Conservation (phyloP, 768 basidiomycete species). For the Psilocybe tampanensis region DNA sequence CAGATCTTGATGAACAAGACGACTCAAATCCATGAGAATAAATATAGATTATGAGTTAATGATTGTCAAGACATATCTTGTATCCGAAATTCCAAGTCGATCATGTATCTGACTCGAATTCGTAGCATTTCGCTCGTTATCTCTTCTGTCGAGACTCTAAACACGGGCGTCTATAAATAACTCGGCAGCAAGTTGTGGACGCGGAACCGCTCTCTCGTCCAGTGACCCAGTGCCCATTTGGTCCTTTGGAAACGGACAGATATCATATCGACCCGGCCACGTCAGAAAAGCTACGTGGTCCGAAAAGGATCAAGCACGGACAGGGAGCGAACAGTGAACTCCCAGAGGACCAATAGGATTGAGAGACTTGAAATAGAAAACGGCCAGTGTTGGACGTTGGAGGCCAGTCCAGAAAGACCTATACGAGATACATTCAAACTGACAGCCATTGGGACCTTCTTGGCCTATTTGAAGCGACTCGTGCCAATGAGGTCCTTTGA, state of each 20-base stretch:
- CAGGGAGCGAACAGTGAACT: not conserved
- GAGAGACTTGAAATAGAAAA: not conserved
- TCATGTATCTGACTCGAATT: not conserved
- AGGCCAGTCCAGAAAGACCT: not conserved
- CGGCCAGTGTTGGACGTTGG: not conserved
- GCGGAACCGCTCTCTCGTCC: not conserved
- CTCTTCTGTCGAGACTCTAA: no score
- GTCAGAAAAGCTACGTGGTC: not conserved
- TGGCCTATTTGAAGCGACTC: not conserved
- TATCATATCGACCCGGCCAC: not conserved
- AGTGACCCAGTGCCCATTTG: not conserved
- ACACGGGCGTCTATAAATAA: not conserved
- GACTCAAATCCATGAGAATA: no score
- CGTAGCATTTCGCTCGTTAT: not conserved
- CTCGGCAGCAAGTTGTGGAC: no score
- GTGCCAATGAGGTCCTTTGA: not conserved
- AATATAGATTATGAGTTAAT: no score
- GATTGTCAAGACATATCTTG: no score
- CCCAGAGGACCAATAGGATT: not conserved
- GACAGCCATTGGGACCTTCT: not conserved
- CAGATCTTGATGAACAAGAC: no score
- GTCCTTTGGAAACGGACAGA: not conserved
- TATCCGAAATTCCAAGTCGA: no score
- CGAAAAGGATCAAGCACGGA: not conserved
- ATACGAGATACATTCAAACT: not conserved